A percentile compares a stretch with the other conserved stretches of the same genome.
phyloP scores from a whole-genome alignment of 345 rosid genomes.

The Eutrema heterophyllum region DNA sequence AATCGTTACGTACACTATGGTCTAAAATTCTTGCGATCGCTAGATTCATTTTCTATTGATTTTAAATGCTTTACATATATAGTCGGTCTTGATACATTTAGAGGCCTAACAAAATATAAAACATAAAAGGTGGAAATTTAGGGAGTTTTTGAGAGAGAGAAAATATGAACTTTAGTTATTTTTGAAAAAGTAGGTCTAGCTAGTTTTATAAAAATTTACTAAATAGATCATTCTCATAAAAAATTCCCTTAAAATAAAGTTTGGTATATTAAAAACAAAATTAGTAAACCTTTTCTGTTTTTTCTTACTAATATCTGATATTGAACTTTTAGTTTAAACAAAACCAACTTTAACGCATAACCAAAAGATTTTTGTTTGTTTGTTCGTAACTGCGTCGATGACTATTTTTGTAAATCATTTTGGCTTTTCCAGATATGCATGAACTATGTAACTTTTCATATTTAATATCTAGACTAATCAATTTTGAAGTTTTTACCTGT shows the following conservation, averaged over 20 bases:
- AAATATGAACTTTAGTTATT: not conserved
- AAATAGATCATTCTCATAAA: not conserved
- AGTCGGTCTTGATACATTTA: not conserved
- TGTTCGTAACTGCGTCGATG: not conserved
- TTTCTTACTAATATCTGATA: not conserved
- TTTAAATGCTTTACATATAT: not conserved
- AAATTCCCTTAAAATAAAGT: not conserved
- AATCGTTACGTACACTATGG: slow-evolving; percentile 9
- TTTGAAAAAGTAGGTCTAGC: not conserved
- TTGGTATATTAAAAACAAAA: not conserved
- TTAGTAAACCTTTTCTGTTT: not conserved
- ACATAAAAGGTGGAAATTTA: not conserved
- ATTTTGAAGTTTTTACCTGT: too few relatives aligned
- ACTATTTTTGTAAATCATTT: too few relatives aligned
- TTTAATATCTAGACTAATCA: too few relatives aligned
- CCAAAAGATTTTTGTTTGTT: not conserved
- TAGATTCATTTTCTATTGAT: too few relatives aligned
- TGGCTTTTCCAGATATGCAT: too few relatives aligned
- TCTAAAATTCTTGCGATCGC: not conserved
- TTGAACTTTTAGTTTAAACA: not conserved
- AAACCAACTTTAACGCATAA: not conserved
- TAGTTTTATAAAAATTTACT: not conserved
- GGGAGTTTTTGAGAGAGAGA: not conserved
- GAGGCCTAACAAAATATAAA: not conserved
- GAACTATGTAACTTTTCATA: too few relatives aligned